phyloP scores from a whole-genome alignment of 2,329 filamentous ascomycete genomes.

The Mycocentrospora acerina region DNA sequence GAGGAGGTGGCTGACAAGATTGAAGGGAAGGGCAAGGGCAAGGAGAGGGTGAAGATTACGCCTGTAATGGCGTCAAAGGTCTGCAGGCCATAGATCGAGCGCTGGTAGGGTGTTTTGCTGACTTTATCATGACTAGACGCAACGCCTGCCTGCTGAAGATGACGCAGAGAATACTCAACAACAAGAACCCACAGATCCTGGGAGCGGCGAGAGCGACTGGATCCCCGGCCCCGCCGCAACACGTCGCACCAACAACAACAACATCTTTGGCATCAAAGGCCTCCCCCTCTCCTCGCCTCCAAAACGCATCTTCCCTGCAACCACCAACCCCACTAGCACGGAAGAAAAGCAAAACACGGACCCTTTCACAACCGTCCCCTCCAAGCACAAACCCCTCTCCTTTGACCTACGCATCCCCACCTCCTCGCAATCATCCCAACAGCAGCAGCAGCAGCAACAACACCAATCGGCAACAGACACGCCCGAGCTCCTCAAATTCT shows the following conservation, averaged over 20 bases:
- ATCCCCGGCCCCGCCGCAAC: constrained; percentile 31
- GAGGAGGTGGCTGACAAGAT: constrained; percentile 7
- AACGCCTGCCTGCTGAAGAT: constrained; percentile 20
- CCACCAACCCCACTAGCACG: constrained; percentile 1
- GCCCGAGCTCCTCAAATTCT: constrained; percentile 28
- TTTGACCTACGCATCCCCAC: constrained; percentile 26
- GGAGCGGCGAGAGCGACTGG: constrained; percentile 41
- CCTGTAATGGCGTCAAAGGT: constrained; percentile 18
- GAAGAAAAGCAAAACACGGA: constrained; percentile 17
- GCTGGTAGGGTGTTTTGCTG: too few species aligned
- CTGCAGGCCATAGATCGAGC: too few species aligned
- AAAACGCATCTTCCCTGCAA: constrained; percentile 14
- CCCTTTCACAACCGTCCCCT: constrained; percentile 26
- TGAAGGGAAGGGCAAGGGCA: constrained; percentile 27
- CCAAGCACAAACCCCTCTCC: constrained; percentile 17
- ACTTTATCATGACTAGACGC: constrained; percentile 1
- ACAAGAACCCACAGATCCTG: constrained; percentile 22
- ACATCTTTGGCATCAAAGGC: constrained; percentile 36
- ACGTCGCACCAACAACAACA: constrained; percentile 16
- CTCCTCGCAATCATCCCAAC: constrained; percentile 2
- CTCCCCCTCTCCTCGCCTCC: constrained; percentile 24
- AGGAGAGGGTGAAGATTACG: constrained; percentile 19
- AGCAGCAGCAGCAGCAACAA: neutral
- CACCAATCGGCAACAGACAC: constrained; percentile 14
- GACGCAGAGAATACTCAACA: constrained; percentile 36